Percentiles rank a stretch among this genome's conserved stretches.
Evolutionary conservation across 2,329 filamentous ascomycete species (phyloP).

Genomic region (Diaporthe sp.): DNA sequence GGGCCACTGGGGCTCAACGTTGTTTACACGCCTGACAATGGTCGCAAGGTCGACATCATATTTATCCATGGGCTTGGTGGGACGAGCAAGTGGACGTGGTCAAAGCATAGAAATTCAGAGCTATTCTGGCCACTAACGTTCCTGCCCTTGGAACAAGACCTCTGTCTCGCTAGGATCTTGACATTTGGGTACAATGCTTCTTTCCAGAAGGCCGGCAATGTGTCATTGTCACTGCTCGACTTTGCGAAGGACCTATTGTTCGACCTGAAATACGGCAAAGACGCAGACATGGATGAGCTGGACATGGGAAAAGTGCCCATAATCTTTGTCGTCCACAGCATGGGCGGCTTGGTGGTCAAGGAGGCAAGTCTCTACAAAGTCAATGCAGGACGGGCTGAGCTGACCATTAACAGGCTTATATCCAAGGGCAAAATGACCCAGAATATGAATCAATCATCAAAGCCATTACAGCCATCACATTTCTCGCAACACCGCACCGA

Average conservation of each 20-base stretch:
- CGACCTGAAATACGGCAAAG: constrained; percentile 26
- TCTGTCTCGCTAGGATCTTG: constrained; percentile 9
- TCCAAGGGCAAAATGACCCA: constrained; percentile 47
- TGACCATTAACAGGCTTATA: constrained; percentile 36
- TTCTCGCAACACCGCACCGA: constrained; percentile 53
- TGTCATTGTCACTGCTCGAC: not conserved
- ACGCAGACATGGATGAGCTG: constrained; percentile 14
- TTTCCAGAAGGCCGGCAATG: constrained; percentile 11
- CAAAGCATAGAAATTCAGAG: constrained; percentile 2
- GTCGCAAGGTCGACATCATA: constrained; percentile 25
- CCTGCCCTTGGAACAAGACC: constrained; percentile 9
- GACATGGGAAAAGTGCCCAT: constrained; percentile 27
- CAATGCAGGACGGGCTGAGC: not conserved
- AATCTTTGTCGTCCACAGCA: constrained; percentile 35
- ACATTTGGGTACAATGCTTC: constrained; percentile 21
- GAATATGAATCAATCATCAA: constrained; percentile 47
- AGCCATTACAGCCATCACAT: constrained; percentile 48
- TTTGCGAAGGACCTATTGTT: constrained; percentile 30
- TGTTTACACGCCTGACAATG: constrained; percentile 17
- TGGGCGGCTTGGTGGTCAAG: constrained; percentile 29
- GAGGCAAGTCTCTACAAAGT: not conserved
- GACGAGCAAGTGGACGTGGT: constrained; percentile 22
- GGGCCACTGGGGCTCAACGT: constrained; percentile 17
- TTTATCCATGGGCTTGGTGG: constrained; percentile 31
- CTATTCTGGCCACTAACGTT: constrained; percentile 20